These are phyloP conservation scores for Ilyonectria sp. DNA, from an alignment of 2,329 filamentous ascomycete species.

Conservation along the genomic window DNA sequence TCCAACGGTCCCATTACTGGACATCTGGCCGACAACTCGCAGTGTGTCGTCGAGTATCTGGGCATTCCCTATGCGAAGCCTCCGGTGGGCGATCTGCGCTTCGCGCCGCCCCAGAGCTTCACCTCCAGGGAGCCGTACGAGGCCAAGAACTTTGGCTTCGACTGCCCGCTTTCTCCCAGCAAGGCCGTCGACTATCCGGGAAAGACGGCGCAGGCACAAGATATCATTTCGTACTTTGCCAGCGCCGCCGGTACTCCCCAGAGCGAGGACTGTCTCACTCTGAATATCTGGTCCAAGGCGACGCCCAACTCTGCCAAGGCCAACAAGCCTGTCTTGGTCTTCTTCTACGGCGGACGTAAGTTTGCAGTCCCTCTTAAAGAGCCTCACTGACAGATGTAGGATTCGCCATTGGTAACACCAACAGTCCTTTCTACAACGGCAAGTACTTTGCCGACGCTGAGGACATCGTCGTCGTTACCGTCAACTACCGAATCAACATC, in stretches of 20 bases:
- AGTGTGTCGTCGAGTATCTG: constrained; percentile 55
- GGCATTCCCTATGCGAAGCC: constrained; percentile 59
- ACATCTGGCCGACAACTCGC: constrained; percentile 48
- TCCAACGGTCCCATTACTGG: constrained; percentile 54
- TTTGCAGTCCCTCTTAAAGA: background rate
- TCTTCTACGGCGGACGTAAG: constrained; percentile 44
- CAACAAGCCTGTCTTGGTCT: constrained; percentile 41
- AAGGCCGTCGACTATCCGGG: constrained; percentile 39
- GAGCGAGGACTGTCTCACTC: constrained; percentile 43
- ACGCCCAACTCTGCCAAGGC: constrained; percentile 32
- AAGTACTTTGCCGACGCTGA: constrained; percentile 59
- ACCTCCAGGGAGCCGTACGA: constrained; percentile 22
- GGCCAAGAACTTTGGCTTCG: constrained; percentile 34
- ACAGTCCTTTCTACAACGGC: constrained; percentile 59
- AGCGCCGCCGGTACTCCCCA: constrained; percentile 35
- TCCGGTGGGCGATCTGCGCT: constrained; percentile 55
- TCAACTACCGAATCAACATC: constrained; percentile 63
- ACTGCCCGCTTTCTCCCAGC: constrained; percentile 39
- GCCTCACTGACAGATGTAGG: constrained; percentile 35
- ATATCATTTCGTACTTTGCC: constrained; percentile 41
- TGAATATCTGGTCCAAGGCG: constrained; percentile 43
- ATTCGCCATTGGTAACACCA: constrained; percentile 56
- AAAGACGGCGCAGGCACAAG: constrained; percentile 39
- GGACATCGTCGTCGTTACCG: constrained; percentile 61
- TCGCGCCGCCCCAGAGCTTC: constrained; percentile 53